Evolutionary conservation across 371 early-diverging fungal species (phyloP).

Genomic region (Entomophthora muscae): DNA sequence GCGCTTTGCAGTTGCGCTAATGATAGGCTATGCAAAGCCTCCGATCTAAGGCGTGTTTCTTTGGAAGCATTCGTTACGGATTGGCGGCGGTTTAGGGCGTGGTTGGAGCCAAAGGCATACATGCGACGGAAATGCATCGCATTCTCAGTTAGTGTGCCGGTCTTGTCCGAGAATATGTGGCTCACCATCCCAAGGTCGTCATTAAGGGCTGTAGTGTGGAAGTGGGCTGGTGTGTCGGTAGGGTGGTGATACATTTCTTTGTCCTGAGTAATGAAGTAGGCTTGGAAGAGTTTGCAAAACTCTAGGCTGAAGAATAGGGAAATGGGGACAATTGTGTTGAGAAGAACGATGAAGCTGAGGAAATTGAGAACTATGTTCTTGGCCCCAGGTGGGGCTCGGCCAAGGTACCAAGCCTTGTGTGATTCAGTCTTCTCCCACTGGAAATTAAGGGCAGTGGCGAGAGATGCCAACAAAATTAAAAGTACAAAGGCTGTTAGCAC

Average conservation of each 20-base stretch:
- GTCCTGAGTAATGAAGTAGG: conserved; percentile 60
- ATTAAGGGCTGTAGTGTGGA: conserved; percentile 62
- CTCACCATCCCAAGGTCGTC: conserved; percentile 93
- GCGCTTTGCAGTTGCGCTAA: background rate
- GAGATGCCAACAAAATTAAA: conserved; percentile 25
- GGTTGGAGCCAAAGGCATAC: background rate
- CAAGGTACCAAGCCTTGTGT: conserved; percentile 9
- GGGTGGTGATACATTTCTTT: conserved; percentile 57
- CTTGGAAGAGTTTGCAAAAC: conserved; percentile 40
- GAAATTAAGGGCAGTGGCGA: conserved; percentile 20
- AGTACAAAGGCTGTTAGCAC: conserved; percentile 40
- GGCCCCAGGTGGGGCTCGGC: background rate
- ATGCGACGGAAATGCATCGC: conserved; percentile 59
- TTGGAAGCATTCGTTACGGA: background rate
- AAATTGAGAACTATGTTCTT: conserved; percentile 20
- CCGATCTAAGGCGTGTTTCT: background rate
- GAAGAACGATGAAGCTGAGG: conserved; percentile 52
- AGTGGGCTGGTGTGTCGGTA: conserved; percentile 52
- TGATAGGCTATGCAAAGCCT: background rate
- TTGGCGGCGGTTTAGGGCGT: background rate
- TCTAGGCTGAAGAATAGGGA: conserved; percentile 53
- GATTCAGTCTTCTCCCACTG: conserved; percentile 41
- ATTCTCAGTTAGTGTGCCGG: conserved; percentile 64
- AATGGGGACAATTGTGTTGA: conserved; percentile 68
- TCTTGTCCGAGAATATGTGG: conserved; percentile 94